Conservation (phyloP, 805 yeast species). For the Cephaloascus albidus region DNA sequence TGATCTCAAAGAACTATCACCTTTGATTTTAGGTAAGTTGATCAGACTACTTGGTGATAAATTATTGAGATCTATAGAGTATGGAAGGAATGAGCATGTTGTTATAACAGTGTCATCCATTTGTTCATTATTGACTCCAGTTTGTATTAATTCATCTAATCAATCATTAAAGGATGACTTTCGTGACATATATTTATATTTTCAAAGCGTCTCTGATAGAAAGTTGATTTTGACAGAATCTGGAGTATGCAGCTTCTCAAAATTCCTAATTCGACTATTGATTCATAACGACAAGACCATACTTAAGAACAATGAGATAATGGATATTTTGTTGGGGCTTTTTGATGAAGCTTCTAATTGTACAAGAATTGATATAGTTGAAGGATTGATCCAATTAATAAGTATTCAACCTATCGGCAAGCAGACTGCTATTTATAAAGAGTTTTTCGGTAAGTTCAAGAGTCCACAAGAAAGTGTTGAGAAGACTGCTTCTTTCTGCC, state of each 20-base stretch:
- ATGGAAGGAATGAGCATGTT: conserved; percentile 31
- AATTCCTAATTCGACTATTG: conserved; percentile 20
- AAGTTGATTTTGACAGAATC: conserved; percentile 27
- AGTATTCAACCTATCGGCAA: conserved; percentile 1
- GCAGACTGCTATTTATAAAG: conserved; percentile 18
- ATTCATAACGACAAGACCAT: conserved; percentile 14
- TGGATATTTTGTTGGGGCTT: conserved; percentile 1
- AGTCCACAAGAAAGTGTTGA: conserved; percentile 29
- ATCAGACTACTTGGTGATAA: conserved; percentile 22
- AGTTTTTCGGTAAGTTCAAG: conserved; percentile 16
- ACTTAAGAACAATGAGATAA: conserved; percentile 7
- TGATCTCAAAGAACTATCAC: conserved; percentile 1
- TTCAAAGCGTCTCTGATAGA: conserved; percentile 28
- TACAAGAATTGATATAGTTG: conserved; percentile 11
- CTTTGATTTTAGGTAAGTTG: conserved; percentile 5
- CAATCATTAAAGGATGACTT: conserved; percentile 28
- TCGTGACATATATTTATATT: conserved; percentile 37
- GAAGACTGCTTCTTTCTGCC: conserved; percentile 23
- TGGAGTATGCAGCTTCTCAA: conserved; percentile 19
- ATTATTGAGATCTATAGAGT: conserved; percentile 14
- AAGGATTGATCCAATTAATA: conserved; percentile 6
- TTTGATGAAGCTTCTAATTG: conserved; percentile 7
- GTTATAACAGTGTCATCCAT: conserved; percentile 21
- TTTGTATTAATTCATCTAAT: conserved; percentile 14
- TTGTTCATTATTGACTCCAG: conserved; percentile 11